Evolutionary conservation across 371 early-diverging fungal genomes (phyloP).

Genomic region (Mucor irregularis): DNA sequence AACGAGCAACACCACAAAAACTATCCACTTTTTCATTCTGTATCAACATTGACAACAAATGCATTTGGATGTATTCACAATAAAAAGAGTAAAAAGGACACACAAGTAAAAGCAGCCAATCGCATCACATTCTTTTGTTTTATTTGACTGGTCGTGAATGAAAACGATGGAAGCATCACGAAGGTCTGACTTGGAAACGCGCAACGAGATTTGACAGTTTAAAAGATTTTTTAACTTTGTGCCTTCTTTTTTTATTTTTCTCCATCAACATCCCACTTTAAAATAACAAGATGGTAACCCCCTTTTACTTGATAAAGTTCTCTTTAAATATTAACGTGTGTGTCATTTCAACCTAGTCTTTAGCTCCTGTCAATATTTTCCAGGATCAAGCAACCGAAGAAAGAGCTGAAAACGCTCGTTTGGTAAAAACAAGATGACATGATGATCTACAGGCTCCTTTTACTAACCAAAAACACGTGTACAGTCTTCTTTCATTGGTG

Average conservation of each 20-base stretch:
- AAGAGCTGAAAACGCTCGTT: constrained; percentile 96
- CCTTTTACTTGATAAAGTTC: no score
- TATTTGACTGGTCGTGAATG: no score
- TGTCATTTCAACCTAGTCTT: constrained; percentile 38
- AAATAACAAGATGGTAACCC: constrained; percentile 6
- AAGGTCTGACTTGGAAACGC: no score
- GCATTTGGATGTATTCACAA: no score
- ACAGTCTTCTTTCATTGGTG: constrained; percentile 88
- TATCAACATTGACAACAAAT: no score
- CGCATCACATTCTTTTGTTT: no score
- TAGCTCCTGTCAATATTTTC: constrained; percentile 84
- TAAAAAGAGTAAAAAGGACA: no score
- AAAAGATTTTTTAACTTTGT: constrained; percentile 3
- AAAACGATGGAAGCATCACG: no score
- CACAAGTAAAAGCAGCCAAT: no score
- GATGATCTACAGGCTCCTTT: neutral
- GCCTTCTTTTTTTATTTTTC: neutral
- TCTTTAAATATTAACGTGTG: neutral
- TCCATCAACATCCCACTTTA: constrained; percentile 1
- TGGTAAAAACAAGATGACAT: constrained; percentile 59
- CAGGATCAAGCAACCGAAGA: constrained; percentile 94
- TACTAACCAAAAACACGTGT: neutral
- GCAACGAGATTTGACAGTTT: constrained; percentile 8
- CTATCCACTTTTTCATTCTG: no score
- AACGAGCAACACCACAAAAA: no score